These are phyloP conservation scores for Ophiostoma australiae DNA, from an alignment of 2,329 filamentous ascomycete genomes.

Conservation along the genomic window DNA sequence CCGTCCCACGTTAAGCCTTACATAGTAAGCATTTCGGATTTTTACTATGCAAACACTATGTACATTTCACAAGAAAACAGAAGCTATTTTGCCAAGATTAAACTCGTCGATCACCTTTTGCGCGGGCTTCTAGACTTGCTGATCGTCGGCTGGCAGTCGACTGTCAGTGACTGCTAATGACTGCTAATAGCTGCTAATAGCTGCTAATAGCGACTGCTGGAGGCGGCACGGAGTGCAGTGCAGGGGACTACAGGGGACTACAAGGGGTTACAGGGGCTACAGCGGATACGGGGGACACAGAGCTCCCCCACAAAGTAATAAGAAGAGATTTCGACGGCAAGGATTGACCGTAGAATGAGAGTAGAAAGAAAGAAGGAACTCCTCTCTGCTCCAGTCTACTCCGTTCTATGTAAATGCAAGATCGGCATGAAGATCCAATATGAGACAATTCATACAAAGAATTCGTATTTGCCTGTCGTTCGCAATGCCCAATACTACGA, in stretches of 20 bases:
- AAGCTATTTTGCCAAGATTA: background rate
- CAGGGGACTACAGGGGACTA: background rate
- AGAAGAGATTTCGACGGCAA: background rate
- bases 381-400: too few species aligned
- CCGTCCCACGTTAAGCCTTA: background rate
- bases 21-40: too few species aligned
- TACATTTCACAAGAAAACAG: background rate
- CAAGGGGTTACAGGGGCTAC: too few species aligned
- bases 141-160: background rate
- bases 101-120: background rate
- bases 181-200: too few species aligned
- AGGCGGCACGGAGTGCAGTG: too few species aligned
- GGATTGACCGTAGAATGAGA: background rate
- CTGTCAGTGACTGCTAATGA: background rate
- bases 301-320: background rate
- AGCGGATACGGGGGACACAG: background rate
- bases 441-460: background rate
- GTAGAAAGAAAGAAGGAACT: background rate
- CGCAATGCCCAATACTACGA: background rate
- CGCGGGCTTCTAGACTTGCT: background rate
- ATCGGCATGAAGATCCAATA: constrained; percentile 8
- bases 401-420: background rate
- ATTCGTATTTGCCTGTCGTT: background rate
- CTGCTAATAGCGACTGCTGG: background rate
- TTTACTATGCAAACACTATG: too few species aligned